Evolutionary conservation across 768 basidiomycete genomes (phyloP), one percentile per base, ranked within the genome.

Genomic region (Suillus lakei): DNA sequence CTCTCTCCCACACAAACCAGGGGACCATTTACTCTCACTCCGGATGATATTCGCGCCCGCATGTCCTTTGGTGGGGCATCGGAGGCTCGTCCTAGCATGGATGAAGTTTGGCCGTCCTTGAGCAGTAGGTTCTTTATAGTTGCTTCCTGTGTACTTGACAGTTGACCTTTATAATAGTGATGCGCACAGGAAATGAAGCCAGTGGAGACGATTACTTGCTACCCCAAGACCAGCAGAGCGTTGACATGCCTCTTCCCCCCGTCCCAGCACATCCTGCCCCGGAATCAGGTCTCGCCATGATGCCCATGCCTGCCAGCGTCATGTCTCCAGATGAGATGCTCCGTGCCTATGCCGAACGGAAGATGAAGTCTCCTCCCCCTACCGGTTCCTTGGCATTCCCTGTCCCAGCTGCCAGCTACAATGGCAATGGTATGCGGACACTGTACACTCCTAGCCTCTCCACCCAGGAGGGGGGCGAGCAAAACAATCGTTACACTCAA

Each of bases 271-370:
- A 74, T 64, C 38, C 76, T 56, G 67, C 66, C 3, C 67, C 80
- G 54, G 64, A 74, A 56, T 82, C 85, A 30, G 84, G 64, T 46
- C 64, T 79, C 55, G 66, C 74, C 54, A 83, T 83, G 80, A 79
- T 80, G 68, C 70, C 82, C 2, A 69, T 79, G 71, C 80, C 82
- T 30, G 80, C 76, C 2, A 79, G 69, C 39, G 68, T 77, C 56
- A 85, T 85, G 84, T 82, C 83, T 1, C 91, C 91, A 4, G 92
- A 93, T 72, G 91, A 86, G 30, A 90, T 93, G 88, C 80, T 93
- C 53, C 86, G 89, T 43, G 89, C 89, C 1, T 92, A 91, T 66
- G 91, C 91, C 6, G 84, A 80, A 32, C 80, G 84, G 67, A 78
- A 76, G 53, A 70, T 74, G 16, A 67, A 71, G 13, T 79, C 77